phyloP scores from a whole-genome alignment of 2,329 filamentous ascomycete genomes.

The Gnomoniopsis sp. region DNA sequence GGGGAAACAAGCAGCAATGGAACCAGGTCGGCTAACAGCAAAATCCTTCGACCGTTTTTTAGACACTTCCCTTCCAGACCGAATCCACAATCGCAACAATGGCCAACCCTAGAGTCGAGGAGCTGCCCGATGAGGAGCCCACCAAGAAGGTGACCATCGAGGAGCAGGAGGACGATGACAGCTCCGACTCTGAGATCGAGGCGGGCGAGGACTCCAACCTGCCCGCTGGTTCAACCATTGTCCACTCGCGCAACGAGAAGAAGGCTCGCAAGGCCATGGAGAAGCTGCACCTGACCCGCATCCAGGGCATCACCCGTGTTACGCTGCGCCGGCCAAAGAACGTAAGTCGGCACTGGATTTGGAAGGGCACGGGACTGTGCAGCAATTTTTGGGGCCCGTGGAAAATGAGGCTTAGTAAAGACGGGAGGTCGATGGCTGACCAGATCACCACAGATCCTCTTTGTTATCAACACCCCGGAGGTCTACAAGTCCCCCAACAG shows the following conservation, averaged over 20 bases:
- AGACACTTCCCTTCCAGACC: slow-evolving; percentile 21
- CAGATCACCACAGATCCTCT: slow-evolving; percentile 74
- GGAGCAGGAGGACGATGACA: slow-evolving; percentile 68
- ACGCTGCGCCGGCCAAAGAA: slow-evolving; percentile 98
- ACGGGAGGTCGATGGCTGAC: neutral
- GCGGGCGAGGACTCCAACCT: slow-evolving; percentile 54
- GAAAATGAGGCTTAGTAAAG: neutral
- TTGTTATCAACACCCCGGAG: slow-evolving; percentile 99
- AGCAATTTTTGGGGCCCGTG: slow-evolving; percentile 1
- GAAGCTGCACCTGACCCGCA: slow-evolving; percentile 95
- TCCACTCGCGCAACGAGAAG: slow-evolving; percentile 99
- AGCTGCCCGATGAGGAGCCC: slow-evolving; percentile 87
- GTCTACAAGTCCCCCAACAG: slow-evolving; percentile 99
- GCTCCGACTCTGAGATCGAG: slow-evolving; percentile 75
- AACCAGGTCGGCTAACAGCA: slow-evolving; percentile 23
- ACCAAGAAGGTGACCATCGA: slow-evolving; percentile 82
- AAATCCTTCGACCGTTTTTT: slow-evolving; percentile 31
- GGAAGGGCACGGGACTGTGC: slow-evolving; percentile 5
- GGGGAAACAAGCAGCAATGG: neutral
- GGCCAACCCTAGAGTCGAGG: slow-evolving; percentile 97
- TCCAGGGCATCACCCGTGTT: slow-evolving; percentile 96
- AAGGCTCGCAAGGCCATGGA: slow-evolving; percentile 99
- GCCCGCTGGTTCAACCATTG: slow-evolving; percentile 81
- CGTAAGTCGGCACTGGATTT: slow-evolving; percentile 57
- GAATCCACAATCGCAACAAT: slow-evolving; percentile 51